Evolutionary conservation across 208 protist species (phyloP).

Genomic region (Phytomonas sp.): DNA sequence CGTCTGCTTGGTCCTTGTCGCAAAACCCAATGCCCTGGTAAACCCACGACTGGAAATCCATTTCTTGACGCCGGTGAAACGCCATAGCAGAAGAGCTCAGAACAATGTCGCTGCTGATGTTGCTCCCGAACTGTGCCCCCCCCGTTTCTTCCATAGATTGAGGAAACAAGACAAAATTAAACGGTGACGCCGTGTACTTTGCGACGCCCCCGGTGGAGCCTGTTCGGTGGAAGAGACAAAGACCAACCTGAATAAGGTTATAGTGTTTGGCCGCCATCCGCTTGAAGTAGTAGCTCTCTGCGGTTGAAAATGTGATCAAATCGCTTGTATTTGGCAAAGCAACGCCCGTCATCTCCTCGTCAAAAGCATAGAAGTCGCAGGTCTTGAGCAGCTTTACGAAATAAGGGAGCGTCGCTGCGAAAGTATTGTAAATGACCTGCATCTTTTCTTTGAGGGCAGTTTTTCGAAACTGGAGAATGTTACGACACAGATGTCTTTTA

Average conservation of each 20-base stretch:
- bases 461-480: neutral
- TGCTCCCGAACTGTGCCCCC: slow-evolving; percentile 15
- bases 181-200: slow-evolving; percentile 43
- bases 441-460: slow-evolving; percentile 20
- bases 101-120: slow-evolving; percentile 31
- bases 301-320: slow-evolving; percentile 43
- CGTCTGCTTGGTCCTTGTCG: slow-evolving; percentile 24
- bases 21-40: slow-evolving; percentile 54
- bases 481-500: neutral
- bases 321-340: slow-evolving; percentile 34
- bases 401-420: slow-evolving; percentile 51
- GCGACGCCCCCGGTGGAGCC: neutral
- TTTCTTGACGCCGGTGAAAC: slow-evolving; percentile 61
- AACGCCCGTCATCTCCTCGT: slow-evolving; percentile 87
- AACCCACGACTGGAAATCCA: slow-evolving; percentile 81
- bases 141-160: slow-evolving; percentile 26
- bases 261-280: slow-evolving; percentile 52
- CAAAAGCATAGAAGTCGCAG: slow-evolving; percentile 79
- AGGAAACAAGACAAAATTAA: slow-evolving; percentile 77
- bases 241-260: slow-evolving; percentile 74
- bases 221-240: slow-evolving; percentile 68
- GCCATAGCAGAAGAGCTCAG: slow-evolving; percentile 49
- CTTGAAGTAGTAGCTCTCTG: slow-evolving; percentile 57
- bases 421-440: slow-evolving; percentile 64
- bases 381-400: slow-evolving; percentile 54